Evolutionary conservation across 1,284 basidiomycete genomes (phyloP).

Genomic region (Exobasidium cylindrosporum): DNA sequence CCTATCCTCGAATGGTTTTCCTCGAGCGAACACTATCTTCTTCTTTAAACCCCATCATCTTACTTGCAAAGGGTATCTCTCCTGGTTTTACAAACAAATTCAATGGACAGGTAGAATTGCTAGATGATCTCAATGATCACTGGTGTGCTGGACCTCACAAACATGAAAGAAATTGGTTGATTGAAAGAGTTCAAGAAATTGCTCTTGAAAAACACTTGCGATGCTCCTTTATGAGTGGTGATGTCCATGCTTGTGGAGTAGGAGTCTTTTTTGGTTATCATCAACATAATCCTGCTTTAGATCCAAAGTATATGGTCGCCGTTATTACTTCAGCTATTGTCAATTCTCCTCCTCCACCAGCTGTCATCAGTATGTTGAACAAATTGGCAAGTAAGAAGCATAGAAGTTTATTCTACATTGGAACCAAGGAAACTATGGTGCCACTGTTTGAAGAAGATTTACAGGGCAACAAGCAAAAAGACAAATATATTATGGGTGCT

Average conservation of each 20-base stretch:
- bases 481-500: conserved; percentile 69
- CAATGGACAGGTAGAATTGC: conserved; percentile 53
- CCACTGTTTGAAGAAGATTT: conserved; percentile 77
- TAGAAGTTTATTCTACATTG: conserved; percentile 56
- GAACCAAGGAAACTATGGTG: conserved; percentile 71
- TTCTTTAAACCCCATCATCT: conserved; percentile 45
- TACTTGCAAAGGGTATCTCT: conserved; percentile 44
- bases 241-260: conserved; percentile 44
- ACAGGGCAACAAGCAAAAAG: conserved; percentile 70
- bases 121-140: conserved; percentile 68
- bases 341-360: conserved; percentile 66
- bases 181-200: conserved; percentile 62
- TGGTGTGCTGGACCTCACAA: conserved; percentile 63
- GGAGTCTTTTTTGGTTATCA: conserved; percentile 22
- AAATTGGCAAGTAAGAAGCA: conserved; percentile 78
- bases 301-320: conserved; percentile 49
- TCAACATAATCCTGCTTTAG: conserved; percentile 38
- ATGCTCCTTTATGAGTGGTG: conserved; percentile 48
- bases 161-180: conserved; percentile 85
- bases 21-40: conserved; percentile 45
- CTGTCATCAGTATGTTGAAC: conserved; percentile 76
- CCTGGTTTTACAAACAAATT: conserved; percentile 52
- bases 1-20: conserved; percentile 54
- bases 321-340: conserved; percentile 52
- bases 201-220: conserved; percentile 41